A percentile compares a stretch with the other conserved stretches of the same genome.
Evolutionary conservation across 805 yeast genomes (phyloP).

Genomic region (Saturnispora silvae): DNA sequence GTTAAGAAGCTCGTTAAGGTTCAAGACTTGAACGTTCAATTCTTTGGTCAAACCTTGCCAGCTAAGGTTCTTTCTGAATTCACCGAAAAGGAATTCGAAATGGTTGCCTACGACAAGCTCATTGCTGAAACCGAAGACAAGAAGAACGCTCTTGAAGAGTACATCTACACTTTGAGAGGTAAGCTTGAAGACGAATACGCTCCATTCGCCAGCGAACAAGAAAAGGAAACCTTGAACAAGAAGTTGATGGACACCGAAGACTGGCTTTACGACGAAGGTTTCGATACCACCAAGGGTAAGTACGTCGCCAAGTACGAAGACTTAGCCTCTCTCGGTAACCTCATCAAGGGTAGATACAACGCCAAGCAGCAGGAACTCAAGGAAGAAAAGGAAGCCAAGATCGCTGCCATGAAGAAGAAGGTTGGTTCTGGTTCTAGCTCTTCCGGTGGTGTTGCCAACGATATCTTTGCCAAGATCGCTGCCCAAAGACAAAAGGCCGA

Average conservation of each 20-base stretch:
- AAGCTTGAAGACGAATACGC: conserved; percentile 88
- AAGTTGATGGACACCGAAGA: conserved; percentile 84
- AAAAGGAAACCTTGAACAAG: conserved; percentile 66
- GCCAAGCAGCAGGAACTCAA: conserved; percentile 93
- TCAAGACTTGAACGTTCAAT: conserved; percentile 57
- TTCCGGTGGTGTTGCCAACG: conserved; percentile 13
- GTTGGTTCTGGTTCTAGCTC: background rate
- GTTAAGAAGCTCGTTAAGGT: conserved; percentile 93
- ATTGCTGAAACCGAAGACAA: conserved; percentile 98
- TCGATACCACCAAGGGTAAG: conserved; percentile 90
- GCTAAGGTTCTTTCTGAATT: conserved; percentile 43
- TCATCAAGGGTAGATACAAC: conserved; percentile 89
- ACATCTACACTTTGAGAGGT: conserved; percentile 94
- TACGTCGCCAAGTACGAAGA: conserved; percentile 98
- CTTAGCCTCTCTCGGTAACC: conserved; percentile 86
- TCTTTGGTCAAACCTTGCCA: conserved; percentile 53
- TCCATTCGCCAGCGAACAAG: conserved; percentile 81
- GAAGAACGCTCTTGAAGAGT: conserved; percentile 97
- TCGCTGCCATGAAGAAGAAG: conserved; percentile 35
- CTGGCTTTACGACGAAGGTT: conserved; percentile 97
- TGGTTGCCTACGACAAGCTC: conserved; percentile 85
- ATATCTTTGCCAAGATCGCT: conserved; percentile 59
- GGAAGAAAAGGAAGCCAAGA: conserved; percentile 76
- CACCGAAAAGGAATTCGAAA: conserved; percentile 74
- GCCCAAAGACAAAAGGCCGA: conserved; percentile 47